Evolutionary conservation across 768 basidiomycete species (phyloP).

Genomic region (Leccinellum rugosiceps): DNA sequence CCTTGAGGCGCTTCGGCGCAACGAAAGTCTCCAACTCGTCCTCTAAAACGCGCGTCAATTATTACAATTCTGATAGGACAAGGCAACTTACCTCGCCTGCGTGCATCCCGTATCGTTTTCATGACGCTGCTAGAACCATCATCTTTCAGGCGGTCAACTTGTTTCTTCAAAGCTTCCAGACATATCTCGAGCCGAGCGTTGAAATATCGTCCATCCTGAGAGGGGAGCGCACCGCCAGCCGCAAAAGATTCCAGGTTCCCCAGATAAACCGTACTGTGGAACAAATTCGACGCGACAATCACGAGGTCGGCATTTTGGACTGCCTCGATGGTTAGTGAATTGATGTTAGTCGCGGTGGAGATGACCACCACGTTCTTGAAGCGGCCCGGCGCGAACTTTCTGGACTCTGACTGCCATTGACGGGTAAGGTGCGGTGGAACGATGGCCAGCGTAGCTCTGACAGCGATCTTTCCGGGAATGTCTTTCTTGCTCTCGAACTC

Average conservation of each 20-base stretch:
- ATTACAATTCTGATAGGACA: neutral
- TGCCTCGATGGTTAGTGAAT: slow-evolving; percentile 66
- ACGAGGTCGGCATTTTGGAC: slow-evolving; percentile 83
- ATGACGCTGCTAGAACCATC: slow-evolving; percentile 62
- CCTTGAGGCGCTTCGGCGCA: slow-evolving; percentile 68
- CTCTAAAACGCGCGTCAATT: slow-evolving; percentile 32
- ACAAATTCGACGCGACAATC: slow-evolving; percentile 82
- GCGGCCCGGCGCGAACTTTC: slow-evolving; percentile 63
- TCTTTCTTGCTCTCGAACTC: slow-evolving; percentile 53
- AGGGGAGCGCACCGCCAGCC: slow-evolving; percentile 64
- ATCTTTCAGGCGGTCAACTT: slow-evolving; percentile 65
- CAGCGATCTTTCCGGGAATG: slow-evolving; percentile 61
- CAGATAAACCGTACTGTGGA: slow-evolving; percentile 73
- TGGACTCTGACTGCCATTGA: slow-evolving; percentile 86
- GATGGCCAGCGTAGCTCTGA: slow-evolving; percentile 77
- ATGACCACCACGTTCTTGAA: slow-evolving; percentile 57
- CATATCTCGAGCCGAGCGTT: slow-evolving; percentile 72
- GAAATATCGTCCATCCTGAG: slow-evolving; percentile 86
- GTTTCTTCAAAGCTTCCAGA: slow-evolving; percentile 53
- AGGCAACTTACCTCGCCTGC: slow-evolving; percentile 50
- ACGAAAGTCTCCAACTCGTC: slow-evolving; percentile 47
- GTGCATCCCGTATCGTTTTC: slow-evolving; percentile 60
- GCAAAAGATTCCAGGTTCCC: slow-evolving; percentile 73
- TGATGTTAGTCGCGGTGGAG: slow-evolving; percentile 66
- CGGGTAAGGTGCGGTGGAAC: slow-evolving; percentile 88